Evolutionary conservation across 1,284 basidiomycete species (phyloP), one percentile per base, ranked within the genome.

Genomic region (Apiotrichum sp.): DNA sequence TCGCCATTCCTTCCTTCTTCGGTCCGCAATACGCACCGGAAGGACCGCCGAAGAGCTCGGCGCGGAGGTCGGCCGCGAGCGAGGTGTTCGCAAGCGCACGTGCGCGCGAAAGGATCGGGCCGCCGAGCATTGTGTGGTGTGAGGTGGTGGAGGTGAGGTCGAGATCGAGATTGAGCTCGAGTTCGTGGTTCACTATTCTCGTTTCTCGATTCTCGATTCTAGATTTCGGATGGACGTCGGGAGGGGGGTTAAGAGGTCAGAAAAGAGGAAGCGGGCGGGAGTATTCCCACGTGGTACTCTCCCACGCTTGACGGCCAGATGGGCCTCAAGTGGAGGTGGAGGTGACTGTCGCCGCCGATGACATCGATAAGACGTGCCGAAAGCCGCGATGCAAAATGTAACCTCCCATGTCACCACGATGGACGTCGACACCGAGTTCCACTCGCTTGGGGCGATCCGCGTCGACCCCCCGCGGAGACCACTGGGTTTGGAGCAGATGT

Each of bases 401-500:
- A 39, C 11, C 49, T 5, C 32, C 9, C 2, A 13, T 16, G n/a
- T 13, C 11, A 33, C 32, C 29, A 16, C 31, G 16, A 54, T 54
- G 52, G 52, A 50, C 33, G 39, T 49, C 31, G 44, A 56, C 10
- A 33, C 41, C n/a, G 47, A 47, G 32, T 40, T 53, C 33, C 47
- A 49, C 38, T 62, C 65, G 32, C 61, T 71, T 6, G 58, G 71
- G 16, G 53, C 60, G 8, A 66, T 71, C 14, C 51, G 55, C 8
- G 68, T 71, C 39, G 64, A 64, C 6, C 69, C 65, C 2, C 62
- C 55, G 34, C 53, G 55, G 3, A 53, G 61, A 16, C 62, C 67
- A 1, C 52, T 74, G 16, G 55, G 64, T 13, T 56, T 74, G 2
- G 72, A 72, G 56, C 61, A 63, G 59, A 71, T 74, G 68, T 72